Conservation (phyloP, 2,329 filamentous ascomycete genomes). For the Trichoderma aggressivum region DNA sequence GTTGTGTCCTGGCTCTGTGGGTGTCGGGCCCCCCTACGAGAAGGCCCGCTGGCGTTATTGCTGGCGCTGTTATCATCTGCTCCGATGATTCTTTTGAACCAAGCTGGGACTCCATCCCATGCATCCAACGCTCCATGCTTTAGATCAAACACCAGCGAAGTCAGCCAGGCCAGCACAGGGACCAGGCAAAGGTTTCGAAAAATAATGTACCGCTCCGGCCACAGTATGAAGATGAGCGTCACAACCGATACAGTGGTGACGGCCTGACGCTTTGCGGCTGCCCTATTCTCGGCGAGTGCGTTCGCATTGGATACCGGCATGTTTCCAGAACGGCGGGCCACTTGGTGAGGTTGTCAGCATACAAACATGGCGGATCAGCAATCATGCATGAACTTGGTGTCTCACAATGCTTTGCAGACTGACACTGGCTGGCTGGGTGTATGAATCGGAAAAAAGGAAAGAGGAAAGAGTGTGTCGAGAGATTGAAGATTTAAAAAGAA, state of each 20-base stretch:
- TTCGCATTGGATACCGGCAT: background rate
- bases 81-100: slow-evolving; percentile 11
- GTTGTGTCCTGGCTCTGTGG: background rate
- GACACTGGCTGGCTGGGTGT: background rate
- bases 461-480: background rate
- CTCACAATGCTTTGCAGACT: background rate
- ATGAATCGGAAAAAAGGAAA: background rate
- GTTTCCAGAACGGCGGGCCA: background rate
- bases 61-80: background rate
- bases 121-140: slow-evolving; percentile 4
- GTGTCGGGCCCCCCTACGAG: background rate
- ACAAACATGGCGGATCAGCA: background rate
- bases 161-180: slow-evolving; percentile 5
- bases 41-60: background rate
- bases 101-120: slow-evolving; percentile 9
- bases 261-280: slow-evolving; percentile 13
- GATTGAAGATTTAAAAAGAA: background rate
- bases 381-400: background rate
- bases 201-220: slow-evolving; percentile 11
- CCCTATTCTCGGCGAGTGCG: background rate
- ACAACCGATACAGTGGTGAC: slow-evolving; percentile 5
- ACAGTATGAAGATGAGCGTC: slow-evolving; percentile 1
- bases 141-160: slow-evolving; percentile 2
- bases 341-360: background rate
- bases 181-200: slow-evolving; percentile 2